phyloP scores from a whole-genome alignment of 208 protist species.

The Trypanosomatidae sp. region DNA sequence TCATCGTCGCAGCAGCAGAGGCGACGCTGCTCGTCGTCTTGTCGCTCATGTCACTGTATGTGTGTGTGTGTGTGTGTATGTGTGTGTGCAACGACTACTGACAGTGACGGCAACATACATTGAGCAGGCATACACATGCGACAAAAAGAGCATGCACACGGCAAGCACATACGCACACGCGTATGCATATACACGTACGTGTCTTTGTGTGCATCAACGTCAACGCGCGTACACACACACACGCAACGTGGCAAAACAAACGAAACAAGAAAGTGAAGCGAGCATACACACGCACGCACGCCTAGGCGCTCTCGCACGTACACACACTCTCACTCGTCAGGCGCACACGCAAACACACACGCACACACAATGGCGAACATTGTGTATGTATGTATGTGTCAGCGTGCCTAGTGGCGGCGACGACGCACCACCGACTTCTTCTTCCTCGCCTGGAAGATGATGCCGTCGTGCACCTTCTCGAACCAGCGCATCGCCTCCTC shows the following conservation, averaged over 20 bases:
- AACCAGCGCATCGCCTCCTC: slow-evolving; percentile 99
- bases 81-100: too few species aligned
- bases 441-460: slow-evolving; percentile 89
- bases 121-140: too few species aligned
- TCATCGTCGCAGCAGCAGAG: background rate
- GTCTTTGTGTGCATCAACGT: too few species aligned
- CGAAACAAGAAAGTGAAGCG: background rate
- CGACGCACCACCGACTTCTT: slow-evolving; percentile 97
- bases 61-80: too few species aligned
- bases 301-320: background rate
- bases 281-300: slow-evolving; percentile 1
- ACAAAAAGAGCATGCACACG: too few species aligned
- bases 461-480: slow-evolving; percentile 97
- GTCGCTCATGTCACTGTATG: background rate
- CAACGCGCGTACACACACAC: too few species aligned
- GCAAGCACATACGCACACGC: too few species aligned
- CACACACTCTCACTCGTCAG: background rate
- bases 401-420: slow-evolving; percentile 93
- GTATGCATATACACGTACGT: too few species aligned
- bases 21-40: slow-evolving; percentile 8
- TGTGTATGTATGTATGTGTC: too few species aligned
- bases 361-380: background rate
- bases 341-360: background rate
- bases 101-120: too few species aligned
- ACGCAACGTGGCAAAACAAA: background rate